phyloP scores from a whole-genome alignment of 192 early-diverging fungal species.

The Coemansia pectinata region DNA sequence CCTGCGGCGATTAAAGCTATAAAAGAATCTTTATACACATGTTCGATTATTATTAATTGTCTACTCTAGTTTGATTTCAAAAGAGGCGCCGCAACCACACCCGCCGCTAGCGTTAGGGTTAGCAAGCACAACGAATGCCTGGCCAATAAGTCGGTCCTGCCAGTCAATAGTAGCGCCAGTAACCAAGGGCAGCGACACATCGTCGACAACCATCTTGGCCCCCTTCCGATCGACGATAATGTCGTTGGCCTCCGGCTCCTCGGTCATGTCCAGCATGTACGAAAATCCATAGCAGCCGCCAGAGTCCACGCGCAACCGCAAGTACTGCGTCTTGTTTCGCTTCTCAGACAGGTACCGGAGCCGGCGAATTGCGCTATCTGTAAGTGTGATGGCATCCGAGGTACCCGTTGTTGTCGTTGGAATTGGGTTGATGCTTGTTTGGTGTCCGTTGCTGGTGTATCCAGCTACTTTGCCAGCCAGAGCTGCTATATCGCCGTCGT shows the following conservation, averaged over 20 bases:
- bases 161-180: slow-evolving; percentile 76
- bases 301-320: slow-evolving; percentile 78
- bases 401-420: slow-evolving; percentile 1
- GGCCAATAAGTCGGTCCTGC: slow-evolving; percentile 79
- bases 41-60: not conserved
- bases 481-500: slow-evolving; percentile 15
- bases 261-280: slow-evolving; percentile 76
- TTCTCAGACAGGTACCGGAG: slow-evolving; percentile 43
- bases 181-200: slow-evolving; percentile 70
- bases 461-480: slow-evolving; percentile 24
- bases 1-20: not conserved
- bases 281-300: slow-evolving; percentile 89
- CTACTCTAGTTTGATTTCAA: slow-evolving; percentile 64
- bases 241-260: slow-evolving; percentile 66
- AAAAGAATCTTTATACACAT: not conserved
- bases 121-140: slow-evolving; percentile 71
- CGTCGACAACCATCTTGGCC: slow-evolving; percentile 72
- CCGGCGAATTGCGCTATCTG: slow-evolving; percentile 42
- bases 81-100: slow-evolving; percentile 72
- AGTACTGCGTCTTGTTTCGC: slow-evolving; percentile 50
- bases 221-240: slow-evolving; percentile 71
- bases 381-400: slow-evolving; percentile 29
- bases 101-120: slow-evolving; percentile 74
- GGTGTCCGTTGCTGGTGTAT: slow-evolving; percentile 11
- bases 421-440: not conserved